Evolutionary conservation across 108 stramenopile genomes (phyloP).

Genomic region (Fistulifera pelliculosa): DNA sequence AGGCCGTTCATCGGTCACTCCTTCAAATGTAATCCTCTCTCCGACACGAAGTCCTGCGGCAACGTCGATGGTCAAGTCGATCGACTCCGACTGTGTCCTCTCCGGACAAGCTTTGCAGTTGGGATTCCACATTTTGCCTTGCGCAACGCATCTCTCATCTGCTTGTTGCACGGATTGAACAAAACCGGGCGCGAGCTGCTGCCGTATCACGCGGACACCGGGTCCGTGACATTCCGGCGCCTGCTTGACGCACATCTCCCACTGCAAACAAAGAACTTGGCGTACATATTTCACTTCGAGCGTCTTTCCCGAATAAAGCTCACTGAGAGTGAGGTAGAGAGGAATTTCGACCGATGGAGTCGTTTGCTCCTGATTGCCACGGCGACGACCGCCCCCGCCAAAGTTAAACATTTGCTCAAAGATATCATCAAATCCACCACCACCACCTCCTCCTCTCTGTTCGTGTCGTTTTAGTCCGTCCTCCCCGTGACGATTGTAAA

Average conservation of each 20-base stretch:
- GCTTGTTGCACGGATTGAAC: slow-evolving; percentile 92
- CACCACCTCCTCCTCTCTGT: slow-evolving; percentile 53
- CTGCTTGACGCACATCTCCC: slow-evolving; percentile 83
- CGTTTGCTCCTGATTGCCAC: slow-evolving; percentile 59
- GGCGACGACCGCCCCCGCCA: slow-evolving; percentile 63
- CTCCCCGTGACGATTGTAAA: slow-evolving; percentile 95
- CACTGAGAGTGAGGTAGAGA: slow-evolving; percentile 80
- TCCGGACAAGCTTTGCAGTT: slow-evolving; percentile 83
- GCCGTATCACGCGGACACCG: slow-evolving; percentile 76
- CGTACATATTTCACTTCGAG: slow-evolving; percentile 89
- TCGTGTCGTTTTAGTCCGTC: slow-evolving; percentile 96
- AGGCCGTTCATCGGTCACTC: slow-evolving; percentile 83
- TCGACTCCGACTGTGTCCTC: slow-evolving; percentile 90
- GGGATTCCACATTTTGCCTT: slow-evolving; percentile 87
- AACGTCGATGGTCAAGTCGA: slow-evolving; percentile 87
- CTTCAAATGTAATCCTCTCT: slow-evolving; percentile 83
- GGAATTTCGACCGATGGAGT: slow-evolving; percentile 94
- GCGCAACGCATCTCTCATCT: slow-evolving; percentile 89
- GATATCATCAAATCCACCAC: slow-evolving; percentile 69
- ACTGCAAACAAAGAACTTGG: slow-evolving; percentile 85
- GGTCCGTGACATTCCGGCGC: slow-evolving; percentile 87
- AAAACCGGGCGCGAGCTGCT: slow-evolving; percentile 97
- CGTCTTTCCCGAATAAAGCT: slow-evolving; percentile 86
- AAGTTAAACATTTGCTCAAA: slow-evolving; percentile 58
- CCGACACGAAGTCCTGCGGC: slow-evolving; percentile 72